Base-by-base conservation (phyloP, 306 rosid genomes). In the Rosa chinensis region DNA sequence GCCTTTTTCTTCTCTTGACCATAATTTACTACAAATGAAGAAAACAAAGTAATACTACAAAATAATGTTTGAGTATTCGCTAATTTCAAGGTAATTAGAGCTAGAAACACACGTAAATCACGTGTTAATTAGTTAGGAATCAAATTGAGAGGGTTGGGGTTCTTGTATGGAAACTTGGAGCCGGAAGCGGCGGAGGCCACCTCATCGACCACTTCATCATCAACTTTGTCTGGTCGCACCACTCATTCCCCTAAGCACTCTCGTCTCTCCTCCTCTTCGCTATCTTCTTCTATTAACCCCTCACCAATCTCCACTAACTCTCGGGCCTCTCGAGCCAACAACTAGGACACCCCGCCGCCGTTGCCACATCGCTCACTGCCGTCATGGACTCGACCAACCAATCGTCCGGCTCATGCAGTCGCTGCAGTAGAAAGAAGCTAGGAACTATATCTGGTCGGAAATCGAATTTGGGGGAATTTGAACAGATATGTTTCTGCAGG, bases 181-280 rank as follows among this genome's bases (percentile, higher is more conserved):
- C 91, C 98, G 96, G 87, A 96, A 96, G 98, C 96, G 99, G 98
- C 97, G 96, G 99, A 96, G 99, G 99, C 97, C 87, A 89, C 98
- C 94, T 96, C 97, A 96, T 90, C 99, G 79, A 98, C 98, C 98
- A 98, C 98, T 87, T 93, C 97, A 85, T 87, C 99, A 17, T 88
- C 63, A 6, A 44, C 92, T 3, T 89, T 94, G 32, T 86, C 98
- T 6, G 90, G 87, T 89, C 93, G 94, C 21, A 80, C 89, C 78
- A 92, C 98, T 62, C 97, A 97, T 81, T 80, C 97, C 14, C 79
- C 25, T 83, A 95, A 93, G 83, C 98, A 96, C 63, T 40, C 97
- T 14, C 98, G 96, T 76, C 84, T 90, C 6, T 84, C 95, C 56
- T 82, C 80, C 43, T 66, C 87, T 28, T 28, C 2, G 32, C 32